phyloP scores from a whole-genome alignment of 345 rosid species.

The Citrus australasica region DNA sequence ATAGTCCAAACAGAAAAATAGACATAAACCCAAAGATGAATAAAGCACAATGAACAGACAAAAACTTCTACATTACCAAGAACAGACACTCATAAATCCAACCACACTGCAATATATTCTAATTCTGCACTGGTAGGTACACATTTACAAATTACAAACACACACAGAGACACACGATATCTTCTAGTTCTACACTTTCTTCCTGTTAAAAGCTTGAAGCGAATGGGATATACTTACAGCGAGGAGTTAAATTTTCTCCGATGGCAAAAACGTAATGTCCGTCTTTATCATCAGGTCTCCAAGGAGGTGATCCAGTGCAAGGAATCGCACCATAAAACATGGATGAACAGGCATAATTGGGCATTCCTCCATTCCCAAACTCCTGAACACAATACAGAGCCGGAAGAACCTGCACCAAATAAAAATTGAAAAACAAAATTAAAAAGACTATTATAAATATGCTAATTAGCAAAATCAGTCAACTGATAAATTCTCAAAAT shows the following conservation, averaged over 20 bases:
- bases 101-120: neutral
- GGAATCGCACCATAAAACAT: conserved; percentile 46
- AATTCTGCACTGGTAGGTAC: neutral
- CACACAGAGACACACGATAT: no score
- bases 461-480: neutral
- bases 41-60: neutral
- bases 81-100: neutral
- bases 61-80: neutral
- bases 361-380: conserved; percentile 40
- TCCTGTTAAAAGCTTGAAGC: neutral
- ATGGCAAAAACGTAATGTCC: conserved; percentile 69
- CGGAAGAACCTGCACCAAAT: conserved; percentile 43
- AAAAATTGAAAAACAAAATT: neutral
- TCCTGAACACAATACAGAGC: conserved; percentile 57
- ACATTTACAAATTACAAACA: neutral
- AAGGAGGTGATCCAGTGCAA: conserved; percentile 59
- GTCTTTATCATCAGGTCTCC: conserved; percentile 85
- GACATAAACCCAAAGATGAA: neutral
- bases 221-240: conserved; percentile 40
- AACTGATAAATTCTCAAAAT: neutral
- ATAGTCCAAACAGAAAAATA: neutral
- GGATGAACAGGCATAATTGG: conserved; percentile 44
- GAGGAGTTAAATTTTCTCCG: conserved; percentile 62
- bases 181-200: no score
- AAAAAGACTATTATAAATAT: no score